Evolutionary conservation across 73 alveolate genomes (phyloP).

Genomic region (Tetrahymena elliotti): DNA sequence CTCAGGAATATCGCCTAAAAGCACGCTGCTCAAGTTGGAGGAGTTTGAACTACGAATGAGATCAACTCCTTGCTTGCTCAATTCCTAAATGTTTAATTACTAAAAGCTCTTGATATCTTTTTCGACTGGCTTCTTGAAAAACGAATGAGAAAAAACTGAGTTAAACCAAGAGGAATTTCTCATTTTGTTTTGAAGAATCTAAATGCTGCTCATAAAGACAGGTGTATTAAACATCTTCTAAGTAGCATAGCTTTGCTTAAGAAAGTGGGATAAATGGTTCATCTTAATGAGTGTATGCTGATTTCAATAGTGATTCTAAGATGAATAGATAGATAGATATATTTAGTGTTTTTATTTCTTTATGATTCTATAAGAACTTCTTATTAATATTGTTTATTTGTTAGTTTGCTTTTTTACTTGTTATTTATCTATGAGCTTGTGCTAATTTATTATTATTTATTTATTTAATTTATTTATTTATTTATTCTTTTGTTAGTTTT

Average conservation of each 20-base stretch:
- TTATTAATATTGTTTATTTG: not conserved
- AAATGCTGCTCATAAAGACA: not conserved
- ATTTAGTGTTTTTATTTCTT: not conserved
- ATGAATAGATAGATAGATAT: not conserved
- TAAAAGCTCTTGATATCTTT: not conserved
- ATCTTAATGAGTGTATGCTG: not conserved
- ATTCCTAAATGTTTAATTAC: not conserved
- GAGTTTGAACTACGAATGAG: not conserved
- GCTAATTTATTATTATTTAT: no score
- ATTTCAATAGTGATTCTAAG: no score
- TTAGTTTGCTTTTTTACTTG: no score
- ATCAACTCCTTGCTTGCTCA: not conserved
- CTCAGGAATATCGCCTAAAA: not conserved
- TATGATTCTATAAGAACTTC: not conserved
- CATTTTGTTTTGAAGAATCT: not conserved
- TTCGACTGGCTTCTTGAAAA: not conserved
- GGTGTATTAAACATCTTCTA: not conserved
- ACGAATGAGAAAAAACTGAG: not conserved
- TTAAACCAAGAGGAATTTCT: not conserved
- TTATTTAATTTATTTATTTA: no score
- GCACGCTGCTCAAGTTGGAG: not conserved
- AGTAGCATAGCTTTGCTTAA: not conserved
- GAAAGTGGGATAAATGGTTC: not conserved
- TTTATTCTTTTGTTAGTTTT: no score
- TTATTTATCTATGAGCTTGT: no score